These are phyloP conservation scores for Monosporascus sp. DNA, from an alignment of 2,329 filamentous ascomycete genomes.

Conservation along the genomic window DNA sequence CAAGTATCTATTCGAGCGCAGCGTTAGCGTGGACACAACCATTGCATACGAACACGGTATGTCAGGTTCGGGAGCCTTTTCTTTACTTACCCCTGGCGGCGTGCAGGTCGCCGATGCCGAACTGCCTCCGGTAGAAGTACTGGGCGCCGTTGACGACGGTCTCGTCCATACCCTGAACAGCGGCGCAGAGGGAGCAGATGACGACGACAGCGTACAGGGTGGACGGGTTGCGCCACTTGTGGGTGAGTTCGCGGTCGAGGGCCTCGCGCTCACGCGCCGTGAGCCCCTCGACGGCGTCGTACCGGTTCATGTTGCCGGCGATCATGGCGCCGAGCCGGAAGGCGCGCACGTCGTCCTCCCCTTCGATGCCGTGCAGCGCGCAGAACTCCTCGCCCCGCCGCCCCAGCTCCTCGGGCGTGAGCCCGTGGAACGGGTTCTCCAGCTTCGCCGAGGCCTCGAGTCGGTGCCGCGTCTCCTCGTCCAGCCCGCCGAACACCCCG, in stretches of 20 bases:
- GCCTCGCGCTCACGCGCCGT: constrained; percentile 53
- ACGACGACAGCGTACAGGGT: constrained; percentile 63
- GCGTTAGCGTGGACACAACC: background rate
- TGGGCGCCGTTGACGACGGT: constrained; percentile 67
- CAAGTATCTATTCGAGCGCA: constrained; percentile 35
- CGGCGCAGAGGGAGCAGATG: constrained; percentile 42
- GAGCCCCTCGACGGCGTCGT: constrained; percentile 46
- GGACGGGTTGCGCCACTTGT: constrained; percentile 65
- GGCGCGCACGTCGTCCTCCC: constrained; percentile 51
- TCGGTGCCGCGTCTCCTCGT: constrained; percentile 24
- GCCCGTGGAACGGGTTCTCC: constrained; percentile 37
- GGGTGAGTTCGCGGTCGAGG: constrained; percentile 55
- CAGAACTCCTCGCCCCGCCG: constrained; percentile 56
- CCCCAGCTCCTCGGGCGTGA: constrained; percentile 41
- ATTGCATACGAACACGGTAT: background rate
- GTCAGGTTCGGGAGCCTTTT: background rate
- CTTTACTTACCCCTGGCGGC: constrained; percentile 31
- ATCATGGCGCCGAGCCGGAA: constrained; percentile 57
- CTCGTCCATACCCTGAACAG: constrained; percentile 69
- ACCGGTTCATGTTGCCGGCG: constrained; percentile 47
- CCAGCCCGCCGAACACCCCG: constrained; percentile 8
- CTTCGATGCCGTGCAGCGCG: constrained; percentile 46
- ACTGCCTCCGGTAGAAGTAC: constrained; percentile 57
- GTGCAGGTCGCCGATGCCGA: constrained; percentile 51
- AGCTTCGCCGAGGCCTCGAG: constrained; percentile 32